Conservation (phyloP, 2,329 filamentous ascomycete species). For the Penicillium nordicum region DNA sequence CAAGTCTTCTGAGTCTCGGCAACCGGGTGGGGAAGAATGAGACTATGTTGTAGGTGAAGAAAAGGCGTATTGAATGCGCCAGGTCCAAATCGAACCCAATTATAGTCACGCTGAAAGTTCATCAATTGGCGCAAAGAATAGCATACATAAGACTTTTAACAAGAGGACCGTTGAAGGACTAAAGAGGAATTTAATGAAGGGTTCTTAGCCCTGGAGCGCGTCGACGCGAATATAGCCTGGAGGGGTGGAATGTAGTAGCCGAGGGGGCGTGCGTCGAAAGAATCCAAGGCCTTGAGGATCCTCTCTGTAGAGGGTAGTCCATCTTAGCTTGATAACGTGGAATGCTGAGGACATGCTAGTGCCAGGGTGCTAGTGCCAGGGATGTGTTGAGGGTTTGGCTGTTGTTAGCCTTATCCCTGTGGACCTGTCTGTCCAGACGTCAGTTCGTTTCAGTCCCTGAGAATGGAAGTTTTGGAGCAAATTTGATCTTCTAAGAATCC, state of each 20-base stretch:
- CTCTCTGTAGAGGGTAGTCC: not conserved
- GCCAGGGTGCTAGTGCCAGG: conserved; percentile 15
- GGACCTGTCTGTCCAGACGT: conserved; percentile 8
- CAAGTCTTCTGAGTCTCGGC: not conserved
- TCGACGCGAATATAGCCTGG: conserved; percentile 26
- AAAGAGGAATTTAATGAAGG: conserved; percentile 16
- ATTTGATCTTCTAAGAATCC: conserved; percentile 5
- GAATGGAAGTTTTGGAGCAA: conserved; percentile 12
- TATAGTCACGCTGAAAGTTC: conserved; percentile 4
- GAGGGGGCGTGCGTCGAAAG: conserved; percentile 21
- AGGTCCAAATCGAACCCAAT: conserved; percentile 10
- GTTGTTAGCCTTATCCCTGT: conserved; percentile 12
- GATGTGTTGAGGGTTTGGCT: conserved; percentile 5
- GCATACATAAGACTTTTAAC: not conserved
- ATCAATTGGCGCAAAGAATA: conserved; percentile 2
- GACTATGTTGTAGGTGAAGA: not conserved
- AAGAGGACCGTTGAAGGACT: conserved; percentile 7
- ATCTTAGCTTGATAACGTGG: conserved; percentile 13
- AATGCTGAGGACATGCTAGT: conserved; percentile 14
- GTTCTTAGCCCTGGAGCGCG: conserved; percentile 15
- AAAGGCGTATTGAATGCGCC: conserved; percentile 5
- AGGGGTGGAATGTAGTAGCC: conserved; percentile 25
- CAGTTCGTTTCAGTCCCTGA: conserved; percentile 12
- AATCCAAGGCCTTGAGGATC: conserved; percentile 16
- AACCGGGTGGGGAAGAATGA: not conserved